Base-by-base conservation (phyloP, 176 grass and related monocot genomes). In the Bolboschoenus planiculmis region DNA sequence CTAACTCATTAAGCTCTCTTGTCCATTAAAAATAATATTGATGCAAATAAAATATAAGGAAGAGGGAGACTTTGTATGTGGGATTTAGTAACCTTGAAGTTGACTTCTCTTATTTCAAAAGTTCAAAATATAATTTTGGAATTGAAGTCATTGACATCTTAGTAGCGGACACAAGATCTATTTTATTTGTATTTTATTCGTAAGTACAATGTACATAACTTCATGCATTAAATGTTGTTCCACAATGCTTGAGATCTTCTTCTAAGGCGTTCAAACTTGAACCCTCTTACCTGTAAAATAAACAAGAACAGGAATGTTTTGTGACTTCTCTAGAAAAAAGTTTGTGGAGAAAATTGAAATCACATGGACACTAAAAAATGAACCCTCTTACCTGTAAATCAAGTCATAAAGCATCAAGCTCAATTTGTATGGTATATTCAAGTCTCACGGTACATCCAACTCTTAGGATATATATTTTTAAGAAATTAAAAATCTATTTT, bases 91-190 rank as follows among this genome's bases (percentile, higher is more conserved):
- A 82, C 15, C 39, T 48, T 82, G 10, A 47, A 63, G 80, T 66
- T 82, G 79, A 82, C 79, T n/a, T 50, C 34, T 44, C 79, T 82
- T 65, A n/a, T 82, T 81, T 82, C n/a, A 50, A 82, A 31, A n/a
- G 65, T 81, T 82, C n/a, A 50, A 82, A 31, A 7, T 58, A 56
- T 51, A 36, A 5, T 66, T 81, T 50, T 5, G 42, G 35, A 47
- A 27, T 29, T n/a, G 4, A 47, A 65, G 57, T 31, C 33, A 65
- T 42, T 65, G 36, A 55, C 21, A 42, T 82, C 58, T 26, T 44
- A 43, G 11, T 56, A 40, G 39, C 3, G 20, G 18, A 24, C 10
- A 40, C 10, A 21, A 37, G 72, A 76, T 76, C 72, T 77, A 53
- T 51, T 74, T 47, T 42, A 23, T 70, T 70, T 21, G 7, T 70